Conservation (phyloP, 768 basidiomycete genomes). For the Wakefieldia striispora region DNA sequence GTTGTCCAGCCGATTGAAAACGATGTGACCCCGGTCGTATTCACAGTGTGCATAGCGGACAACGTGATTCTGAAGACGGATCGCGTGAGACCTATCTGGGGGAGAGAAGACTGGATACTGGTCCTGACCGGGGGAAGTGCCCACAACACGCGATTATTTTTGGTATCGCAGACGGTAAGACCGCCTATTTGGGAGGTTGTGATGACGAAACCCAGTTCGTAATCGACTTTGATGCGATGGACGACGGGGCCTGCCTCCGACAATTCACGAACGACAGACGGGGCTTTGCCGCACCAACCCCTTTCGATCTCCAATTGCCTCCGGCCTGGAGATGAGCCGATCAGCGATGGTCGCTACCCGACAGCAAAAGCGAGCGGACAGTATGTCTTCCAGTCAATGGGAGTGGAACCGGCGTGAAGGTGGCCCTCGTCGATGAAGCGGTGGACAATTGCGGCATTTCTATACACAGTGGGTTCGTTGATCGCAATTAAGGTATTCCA, state of each 20-base stretch:
- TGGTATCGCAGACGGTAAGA: conserved; percentile 55
- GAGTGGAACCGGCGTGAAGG: conserved; percentile 32
- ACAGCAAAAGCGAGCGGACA: conserved; percentile 39
- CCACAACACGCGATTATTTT: conserved; percentile 55
- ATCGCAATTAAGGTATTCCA: conserved; percentile 47
- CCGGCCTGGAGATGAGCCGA: conserved; percentile 36
- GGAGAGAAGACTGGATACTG: not conserved
- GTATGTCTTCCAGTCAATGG: conserved; percentile 54
- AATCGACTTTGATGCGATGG: conserved; percentile 78
- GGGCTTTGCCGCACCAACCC: conserved; percentile 55
- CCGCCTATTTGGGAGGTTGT: conserved; percentile 57
- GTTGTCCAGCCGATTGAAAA: conserved; percentile 60
- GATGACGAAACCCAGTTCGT: conserved; percentile 55
- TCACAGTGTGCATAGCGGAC: conserved; percentile 61
- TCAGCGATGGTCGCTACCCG: conserved; percentile 9
- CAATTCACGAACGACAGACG: conserved; percentile 39
- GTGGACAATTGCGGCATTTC: conserved; percentile 52
- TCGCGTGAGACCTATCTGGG: not conserved
- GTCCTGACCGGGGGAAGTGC: conserved; percentile 49
- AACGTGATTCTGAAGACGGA: conserved; percentile 8
- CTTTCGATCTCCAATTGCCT: conserved; percentile 43
- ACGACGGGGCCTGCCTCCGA: conserved; percentile 38
- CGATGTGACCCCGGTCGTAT: conserved; percentile 66
- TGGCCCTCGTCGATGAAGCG: conserved; percentile 38
- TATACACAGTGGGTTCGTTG: conserved; percentile 56